Conservation (phyloP, 163 green algal species). For the Coccomyxa subellipsoidea region DNA sequence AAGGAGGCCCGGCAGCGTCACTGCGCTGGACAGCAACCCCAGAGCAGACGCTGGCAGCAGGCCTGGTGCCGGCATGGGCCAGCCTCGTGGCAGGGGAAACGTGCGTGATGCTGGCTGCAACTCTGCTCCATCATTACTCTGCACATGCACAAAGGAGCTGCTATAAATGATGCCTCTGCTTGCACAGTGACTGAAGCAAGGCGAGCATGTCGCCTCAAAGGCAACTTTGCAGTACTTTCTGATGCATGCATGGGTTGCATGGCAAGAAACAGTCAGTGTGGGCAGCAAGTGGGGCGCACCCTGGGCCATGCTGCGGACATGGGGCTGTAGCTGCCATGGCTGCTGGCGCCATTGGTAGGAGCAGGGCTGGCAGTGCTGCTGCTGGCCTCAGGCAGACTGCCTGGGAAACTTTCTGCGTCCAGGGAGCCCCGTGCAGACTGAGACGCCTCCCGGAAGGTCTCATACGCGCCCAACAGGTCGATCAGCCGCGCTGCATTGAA, state of each 20-base stretch:
- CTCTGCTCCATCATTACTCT: neutral
- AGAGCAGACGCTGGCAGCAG: neutral
- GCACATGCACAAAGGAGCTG: neutral
- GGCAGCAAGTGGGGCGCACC: neutral
- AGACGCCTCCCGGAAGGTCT: conserved; percentile 72
- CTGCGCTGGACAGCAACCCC: neutral
- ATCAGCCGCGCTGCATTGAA: conserved; percentile 96
- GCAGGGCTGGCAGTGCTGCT: neutral
- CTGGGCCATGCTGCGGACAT: neutral
- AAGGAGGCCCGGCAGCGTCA: neutral
- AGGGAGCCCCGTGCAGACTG: conserved; percentile 52
- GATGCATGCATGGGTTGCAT: neutral
- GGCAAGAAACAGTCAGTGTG: neutral
- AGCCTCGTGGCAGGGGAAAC: neutral
- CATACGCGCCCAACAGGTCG: conserved; percentile 89
- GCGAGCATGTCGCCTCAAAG: too few species aligned
- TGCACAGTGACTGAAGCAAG: too few species aligned
- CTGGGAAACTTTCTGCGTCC: conserved; percentile 16
- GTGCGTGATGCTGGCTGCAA: neutral
- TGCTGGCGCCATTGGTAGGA: neutral
- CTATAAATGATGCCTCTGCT: neutral
- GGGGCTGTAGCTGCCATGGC: neutral
- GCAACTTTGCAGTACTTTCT: too few species aligned
- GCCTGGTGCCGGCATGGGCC: neutral
- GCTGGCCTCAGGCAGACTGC: neutral